Evolutionary conservation across 768 basidiomycete genomes (phyloP), one percentile per base, ranked within the genome.

Genomic region (Trametes sanguinea): DNA sequence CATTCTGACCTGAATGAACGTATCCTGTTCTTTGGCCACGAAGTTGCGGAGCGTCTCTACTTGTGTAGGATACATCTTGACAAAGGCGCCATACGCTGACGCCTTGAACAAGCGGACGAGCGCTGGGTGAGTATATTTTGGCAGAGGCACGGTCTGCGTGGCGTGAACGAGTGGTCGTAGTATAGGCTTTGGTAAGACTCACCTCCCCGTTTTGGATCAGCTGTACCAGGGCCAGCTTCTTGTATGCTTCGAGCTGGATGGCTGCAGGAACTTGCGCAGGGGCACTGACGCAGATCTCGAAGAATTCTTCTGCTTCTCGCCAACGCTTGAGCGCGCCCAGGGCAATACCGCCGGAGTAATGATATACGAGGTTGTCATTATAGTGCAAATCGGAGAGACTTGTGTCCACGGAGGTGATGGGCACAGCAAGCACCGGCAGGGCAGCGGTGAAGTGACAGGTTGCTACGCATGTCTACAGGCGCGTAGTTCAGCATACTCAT

Each of bases 161-260:
- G 14, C 6, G 42, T 45, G 14, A 54, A 43, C 4, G 30, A 51
- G 10, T 48, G 33, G 37, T 33, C n/a, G 16, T 8, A 51, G 8
- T 17, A 33, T 16, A 39, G 2, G 5, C 14, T n/a, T 4, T 11
- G 13, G 10, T 32, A 8, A 27, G 10, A 66, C 77, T 22, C 29
- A 89, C 90, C 81, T 87, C 85, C 16, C 94, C 94, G 54, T 84
- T 80, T 22, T 83, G 78, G 59, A 95, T 90, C 48, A 95, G 74
- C 71, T 94, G 92, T 5, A 94, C 83, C 4, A 95, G 77, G 22
- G 82, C 75, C 50, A 94, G 76, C 74, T 95, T 94, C 80, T 95
- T 95, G 68, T 89, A 76, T 0, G 94, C 94, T 69, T 95, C 94
- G 67, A 94, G 73, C 72, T 96, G 94, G 3, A 95, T 77, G 7